Conservation (phyloP, 2,329 filamentous ascomycete species). For the Aspergillus spinulosporus region DNA sequence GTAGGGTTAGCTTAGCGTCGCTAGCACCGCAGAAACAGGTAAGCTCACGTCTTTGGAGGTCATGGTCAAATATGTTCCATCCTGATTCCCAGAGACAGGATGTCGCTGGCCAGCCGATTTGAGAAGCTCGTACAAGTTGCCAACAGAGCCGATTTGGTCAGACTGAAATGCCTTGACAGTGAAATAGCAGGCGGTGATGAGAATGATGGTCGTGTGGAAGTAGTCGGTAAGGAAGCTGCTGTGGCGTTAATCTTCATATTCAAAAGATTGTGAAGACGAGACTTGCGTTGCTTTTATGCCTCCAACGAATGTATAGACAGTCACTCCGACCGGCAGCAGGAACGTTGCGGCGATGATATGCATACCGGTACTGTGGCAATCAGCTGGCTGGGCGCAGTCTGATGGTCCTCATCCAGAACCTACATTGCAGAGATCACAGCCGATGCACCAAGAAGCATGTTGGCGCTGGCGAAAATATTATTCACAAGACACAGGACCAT, state of each 20-base stretch:
- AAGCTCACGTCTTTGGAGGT: constrained; percentile 45
- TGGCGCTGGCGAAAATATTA: constrained; percentile 56
- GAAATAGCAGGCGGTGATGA: constrained; percentile 53
- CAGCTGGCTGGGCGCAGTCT: not conserved
- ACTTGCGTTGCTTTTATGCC: constrained; percentile 43
- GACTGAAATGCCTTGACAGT: constrained; percentile 50
- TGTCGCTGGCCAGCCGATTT: constrained; percentile 46
- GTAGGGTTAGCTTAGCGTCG: not conserved
- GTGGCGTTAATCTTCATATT: constrained; percentile 8
- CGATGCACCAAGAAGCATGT: constrained; percentile 53
- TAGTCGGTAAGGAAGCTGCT: constrained; percentile 52
- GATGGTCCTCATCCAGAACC: constrained; percentile 2
- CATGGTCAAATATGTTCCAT: constrained; percentile 59
- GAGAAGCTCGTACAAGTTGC: constrained; percentile 53
- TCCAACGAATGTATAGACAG: constrained; percentile 42
- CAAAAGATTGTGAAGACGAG: not conserved
- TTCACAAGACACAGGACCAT: constrained; percentile 56
- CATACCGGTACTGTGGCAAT: constrained; percentile 47
- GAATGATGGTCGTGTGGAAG: constrained; percentile 57
- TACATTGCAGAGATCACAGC: constrained; percentile 45
- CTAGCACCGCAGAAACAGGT: not conserved
- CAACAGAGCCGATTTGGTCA: constrained; percentile 51
- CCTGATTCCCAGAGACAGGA: constrained; percentile 54
- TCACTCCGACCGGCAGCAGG: constrained; percentile 43
- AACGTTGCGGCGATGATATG: constrained; percentile 54